These are phyloP conservation scores for Pleoardoris graminearum DNA, from an alignment of 2,329 filamentous ascomycete genomes.

Conservation along the genomic window DNA sequence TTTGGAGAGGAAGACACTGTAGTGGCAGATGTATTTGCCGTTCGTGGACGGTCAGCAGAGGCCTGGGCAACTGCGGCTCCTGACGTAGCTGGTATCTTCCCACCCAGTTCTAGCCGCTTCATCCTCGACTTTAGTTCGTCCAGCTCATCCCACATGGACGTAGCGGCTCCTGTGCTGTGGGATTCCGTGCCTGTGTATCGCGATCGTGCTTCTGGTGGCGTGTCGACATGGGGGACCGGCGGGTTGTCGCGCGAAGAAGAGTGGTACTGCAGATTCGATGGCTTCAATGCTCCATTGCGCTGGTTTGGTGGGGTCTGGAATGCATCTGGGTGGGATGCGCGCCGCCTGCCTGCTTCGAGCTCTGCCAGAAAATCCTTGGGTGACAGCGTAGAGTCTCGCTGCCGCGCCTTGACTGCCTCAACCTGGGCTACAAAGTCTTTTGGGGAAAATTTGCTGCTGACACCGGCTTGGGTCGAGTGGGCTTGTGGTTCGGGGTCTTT, in stretches of 20 bases:
- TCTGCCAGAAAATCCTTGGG: constrained; percentile 42
- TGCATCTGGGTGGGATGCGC: constrained; percentile 39
- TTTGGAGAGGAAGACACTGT: constrained; percentile 91
- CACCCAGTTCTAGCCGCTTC: constrained; percentile 83
- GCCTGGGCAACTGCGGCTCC: constrained; percentile 68
- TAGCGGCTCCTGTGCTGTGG: constrained; percentile 85
- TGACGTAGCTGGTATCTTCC: constrained; percentile 81
- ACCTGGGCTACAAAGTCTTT: not conserved
- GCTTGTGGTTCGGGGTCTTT: constrained; percentile 39
- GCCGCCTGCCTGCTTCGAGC: constrained; percentile 24
- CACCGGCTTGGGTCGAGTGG: constrained; percentile 20
- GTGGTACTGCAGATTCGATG: constrained; percentile 44
- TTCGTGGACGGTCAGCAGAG: constrained; percentile 80
- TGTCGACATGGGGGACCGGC: constrained; percentile 30
- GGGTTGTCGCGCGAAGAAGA: constrained; percentile 38
- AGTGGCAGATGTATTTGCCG: constrained; percentile 87
- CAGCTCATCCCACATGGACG: constrained; percentile 95
- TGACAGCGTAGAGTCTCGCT: constrained; percentile 35
- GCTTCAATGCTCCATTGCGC: constrained; percentile 37
- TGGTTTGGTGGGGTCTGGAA: constrained; percentile 35
- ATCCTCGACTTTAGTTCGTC: constrained; percentile 95
- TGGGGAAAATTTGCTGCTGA: not conserved
- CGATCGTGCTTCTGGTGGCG: constrained; percentile 32
- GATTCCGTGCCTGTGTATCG: constrained; percentile 67
- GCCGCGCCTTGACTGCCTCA: constrained; percentile 13